Evolutionary conservation across 495 filamentous ascomycete species (phyloP).

Genomic region (Penicillium antarcticum): DNA sequence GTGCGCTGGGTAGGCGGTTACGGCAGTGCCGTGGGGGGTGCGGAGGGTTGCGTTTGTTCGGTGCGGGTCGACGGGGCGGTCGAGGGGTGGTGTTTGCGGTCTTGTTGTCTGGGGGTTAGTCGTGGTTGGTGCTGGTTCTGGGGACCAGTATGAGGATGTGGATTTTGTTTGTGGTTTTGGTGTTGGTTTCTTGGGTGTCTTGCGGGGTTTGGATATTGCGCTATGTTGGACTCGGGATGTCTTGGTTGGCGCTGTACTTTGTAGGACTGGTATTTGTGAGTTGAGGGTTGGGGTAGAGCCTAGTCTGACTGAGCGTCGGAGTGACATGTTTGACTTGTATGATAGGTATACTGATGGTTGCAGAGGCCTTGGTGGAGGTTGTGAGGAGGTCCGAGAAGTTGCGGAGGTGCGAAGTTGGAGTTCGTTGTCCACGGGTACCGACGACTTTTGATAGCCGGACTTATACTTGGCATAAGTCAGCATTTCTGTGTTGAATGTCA

Average conservation of each 20-base stretch:
- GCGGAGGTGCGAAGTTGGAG: slow-evolving; percentile 1
- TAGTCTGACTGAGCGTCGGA: slow-evolving; percentile 57
- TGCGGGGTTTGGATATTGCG: slow-evolving; percentile 33
- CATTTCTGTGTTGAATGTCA: no score
- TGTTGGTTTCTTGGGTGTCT: slow-evolving; percentile 13
- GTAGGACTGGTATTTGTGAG: slow-evolving; percentile 42
- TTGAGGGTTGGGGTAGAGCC: slow-evolving; percentile 35
- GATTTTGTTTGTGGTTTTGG: slow-evolving; percentile 15
- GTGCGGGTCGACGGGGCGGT: slow-evolving; percentile 61
- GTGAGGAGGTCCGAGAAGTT: neutral
- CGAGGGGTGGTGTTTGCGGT: slow-evolving; percentile 39
- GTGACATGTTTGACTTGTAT: slow-evolving; percentile 40
- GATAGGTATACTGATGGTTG: neutral
- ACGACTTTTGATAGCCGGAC: neutral
- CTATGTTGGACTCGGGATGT: slow-evolving; percentile 22
- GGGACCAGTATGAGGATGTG: slow-evolving; percentile 21
- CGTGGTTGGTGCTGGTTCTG: slow-evolving; percentile 17
- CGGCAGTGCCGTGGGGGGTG: slow-evolving; percentile 71
- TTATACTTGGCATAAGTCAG: no score
- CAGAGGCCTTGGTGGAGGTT: neutral
- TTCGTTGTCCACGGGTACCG: neutral
- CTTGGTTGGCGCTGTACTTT: slow-evolving; percentile 19
- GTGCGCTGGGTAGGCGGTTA: slow-evolving; percentile 53
- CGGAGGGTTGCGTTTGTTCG: slow-evolving; percentile 72
- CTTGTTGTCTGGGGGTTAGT: slow-evolving; percentile 18